Base-by-base conservation (phyloP, 1,284 basidiomycete species). In the Ustilago nuda region DNA sequence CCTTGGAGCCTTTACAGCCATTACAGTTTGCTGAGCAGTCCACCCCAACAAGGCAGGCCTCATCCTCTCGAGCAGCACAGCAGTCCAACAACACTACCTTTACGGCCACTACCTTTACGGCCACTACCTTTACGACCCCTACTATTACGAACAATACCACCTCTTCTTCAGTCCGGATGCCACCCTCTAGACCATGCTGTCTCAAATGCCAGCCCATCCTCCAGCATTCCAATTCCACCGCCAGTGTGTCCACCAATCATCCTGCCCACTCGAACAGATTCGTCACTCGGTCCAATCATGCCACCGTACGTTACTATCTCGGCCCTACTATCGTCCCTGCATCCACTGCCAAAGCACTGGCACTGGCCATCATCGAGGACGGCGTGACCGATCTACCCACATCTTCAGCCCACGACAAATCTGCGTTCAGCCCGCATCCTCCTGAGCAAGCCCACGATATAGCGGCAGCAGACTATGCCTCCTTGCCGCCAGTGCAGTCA, bases 281-380 rank as follows among this genome's bases (percentile, higher is more conserved):
- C 55, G 39, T 71, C 61, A 54, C 65, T 17, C 70, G 54, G 5
- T 46, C 61, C 30, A 17, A 60, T 43, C 73, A 76, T 48, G 58
- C 64, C 46, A 61, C 48, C 27, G 36, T 59, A 11, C 65, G 80
- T 27, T 55, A 67, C 43, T 82, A 69, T 56, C 64, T 82, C 30
- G 80, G 80, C 2, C 80, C 80, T 15, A 35, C 66, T 3, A 72
- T 78, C 5, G 78, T 78, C 0, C 51, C 74, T 1, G 37, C 66
- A 7, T 56, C 65, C n/a, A 46, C 59, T 2, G 78, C 80, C 5
- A 66, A 50, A 19, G 66, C 63, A 17, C 45, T 75, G 17, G 80
- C 80, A 8, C 48, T 35, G 3, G 78, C 78, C 30, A 76, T 81
- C 3, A 59, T 57, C 17, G 64, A 76, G 17, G 80, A 81, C 30